Percentiles rank a stretch among this genome's conserved stretches.
These are phyloP conservation scores for Epichloe hybrida DNA, from an alignment of 2,329 filamentous ascomycete genomes.

Conservation along the genomic window DNA sequence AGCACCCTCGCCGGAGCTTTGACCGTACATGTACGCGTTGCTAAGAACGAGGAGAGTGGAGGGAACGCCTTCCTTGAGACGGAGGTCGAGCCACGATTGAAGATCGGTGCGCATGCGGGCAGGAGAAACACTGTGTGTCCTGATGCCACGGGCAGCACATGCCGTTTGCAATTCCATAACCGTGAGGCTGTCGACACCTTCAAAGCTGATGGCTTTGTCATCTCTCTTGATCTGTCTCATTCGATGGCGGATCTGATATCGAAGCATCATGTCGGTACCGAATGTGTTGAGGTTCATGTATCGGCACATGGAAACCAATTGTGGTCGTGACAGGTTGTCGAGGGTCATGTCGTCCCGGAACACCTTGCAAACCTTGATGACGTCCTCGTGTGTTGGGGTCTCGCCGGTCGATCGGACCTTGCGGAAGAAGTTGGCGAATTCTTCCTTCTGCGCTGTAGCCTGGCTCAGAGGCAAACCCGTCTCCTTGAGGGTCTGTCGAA, in stretches of 20 bases:
- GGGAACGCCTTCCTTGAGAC: conserved; percentile 87
- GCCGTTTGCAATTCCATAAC: conserved; percentile 86
- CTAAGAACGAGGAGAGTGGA: conserved; percentile 90
- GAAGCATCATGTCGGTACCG: conserved; percentile 93
- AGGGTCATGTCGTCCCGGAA: conserved; percentile 97
- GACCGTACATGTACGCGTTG: conserved; percentile 95
- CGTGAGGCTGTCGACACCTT: conserved; percentile 87
- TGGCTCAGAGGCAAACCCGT: conserved; percentile 81
- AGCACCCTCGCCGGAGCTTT: conserved; percentile 75
- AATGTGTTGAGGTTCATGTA: conserved; percentile 98
- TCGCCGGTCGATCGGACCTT: conserved; percentile 90
- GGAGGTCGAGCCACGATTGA: conserved; percentile 84
- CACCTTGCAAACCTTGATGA: conserved; percentile 97
- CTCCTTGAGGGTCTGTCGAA: conserved; percentile 79
- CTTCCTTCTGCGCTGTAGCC: conserved; percentile 76
- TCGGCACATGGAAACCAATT: conserved; percentile 92
- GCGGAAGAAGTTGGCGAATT: conserved; percentile 93
- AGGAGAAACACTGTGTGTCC: conserved; percentile 84
- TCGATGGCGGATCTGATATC: conserved; percentile 90
- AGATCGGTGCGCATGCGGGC: conserved; percentile 79
- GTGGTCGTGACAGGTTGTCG: conserved; percentile 90
- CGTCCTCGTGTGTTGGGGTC: conserved; percentile 72
- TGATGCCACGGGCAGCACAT: conserved; percentile 80
- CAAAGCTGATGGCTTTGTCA: conserved; percentile 84
- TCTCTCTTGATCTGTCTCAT: conserved; percentile 99